phyloP scores from a whole-genome alignment of 495 filamentous ascomycete species.

The Friedmanniomyces simplex region DNA sequence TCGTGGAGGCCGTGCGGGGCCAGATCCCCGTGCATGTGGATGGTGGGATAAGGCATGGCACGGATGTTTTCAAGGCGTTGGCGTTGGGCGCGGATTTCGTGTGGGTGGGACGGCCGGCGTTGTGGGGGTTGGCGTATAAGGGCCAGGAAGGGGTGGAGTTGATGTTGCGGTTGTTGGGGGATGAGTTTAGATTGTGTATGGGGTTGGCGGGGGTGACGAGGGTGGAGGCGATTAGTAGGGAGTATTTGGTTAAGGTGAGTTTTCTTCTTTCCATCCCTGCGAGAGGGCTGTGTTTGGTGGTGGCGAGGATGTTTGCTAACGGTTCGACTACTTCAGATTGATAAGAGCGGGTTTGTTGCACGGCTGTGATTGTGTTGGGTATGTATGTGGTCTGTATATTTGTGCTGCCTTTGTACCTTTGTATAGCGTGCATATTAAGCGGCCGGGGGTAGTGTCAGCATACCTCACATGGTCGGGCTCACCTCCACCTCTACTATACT shows the following conservation, averaged over 20 bases:
- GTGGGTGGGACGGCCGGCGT: slow-evolving; percentile 25
- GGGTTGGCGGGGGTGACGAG: slow-evolving; percentile 24
- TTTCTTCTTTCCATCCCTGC: not conserved
- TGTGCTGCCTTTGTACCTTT: too few relatives aligned
- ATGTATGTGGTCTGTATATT: too few relatives aligned
- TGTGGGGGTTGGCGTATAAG: slow-evolving; percentile 29
- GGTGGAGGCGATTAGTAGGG: slow-evolving; percentile 22
- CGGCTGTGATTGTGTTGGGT: slow-evolving; percentile 1
- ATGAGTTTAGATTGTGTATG: slow-evolving; percentile 25
- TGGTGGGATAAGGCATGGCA: slow-evolving; percentile 24
- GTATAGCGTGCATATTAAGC: too few relatives aligned
- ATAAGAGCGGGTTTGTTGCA: slow-evolving; percentile 18
- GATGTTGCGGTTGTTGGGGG: slow-evolving; percentile 22
- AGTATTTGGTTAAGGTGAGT: slow-evolving; percentile 22
- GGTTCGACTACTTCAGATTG: slow-evolving; percentile 6
- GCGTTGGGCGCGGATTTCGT: slow-evolving; percentile 27
- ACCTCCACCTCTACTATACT: too few relatives aligned
- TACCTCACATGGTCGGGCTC: too few relatives aligned
- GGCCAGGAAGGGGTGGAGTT: slow-evolving; percentile 27
- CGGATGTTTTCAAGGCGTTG: slow-evolving; percentile 29
- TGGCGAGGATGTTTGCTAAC: not conserved
- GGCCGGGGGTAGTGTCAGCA: too few relatives aligned
- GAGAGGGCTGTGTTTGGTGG: not conserved
- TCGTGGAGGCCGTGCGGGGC: slow-evolving; percentile 26
- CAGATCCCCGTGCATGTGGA: slow-evolving; percentile 25